phyloP scores from a whole-genome alignment of 2,329 filamentous ascomycete species.

The Fusarium sp. region DNA sequence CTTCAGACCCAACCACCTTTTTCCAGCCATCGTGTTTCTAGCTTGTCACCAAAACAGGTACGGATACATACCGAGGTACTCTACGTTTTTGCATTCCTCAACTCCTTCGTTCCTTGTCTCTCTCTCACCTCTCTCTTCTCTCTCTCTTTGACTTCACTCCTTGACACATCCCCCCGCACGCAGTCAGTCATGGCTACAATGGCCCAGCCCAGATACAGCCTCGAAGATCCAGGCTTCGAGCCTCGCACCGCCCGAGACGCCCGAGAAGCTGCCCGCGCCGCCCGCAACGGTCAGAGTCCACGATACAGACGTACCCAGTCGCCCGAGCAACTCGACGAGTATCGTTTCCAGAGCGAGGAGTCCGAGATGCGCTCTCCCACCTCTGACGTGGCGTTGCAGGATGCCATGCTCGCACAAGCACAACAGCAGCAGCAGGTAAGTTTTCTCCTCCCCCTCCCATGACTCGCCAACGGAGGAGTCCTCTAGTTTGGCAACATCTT shows the following conservation, averaged over 20 bases:
- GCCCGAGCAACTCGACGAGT: slow-evolving; percentile 40
- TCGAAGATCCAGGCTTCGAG: slow-evolving; percentile 32
- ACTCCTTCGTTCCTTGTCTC: background rate
- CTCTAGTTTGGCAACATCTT: slow-evolving; percentile 12
- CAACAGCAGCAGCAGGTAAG: slow-evolving; percentile 42
- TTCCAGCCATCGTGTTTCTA: slow-evolving; percentile 35
- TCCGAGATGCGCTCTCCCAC: slow-evolving; percentile 40
- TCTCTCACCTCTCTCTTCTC: background rate
- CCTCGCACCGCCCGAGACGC: slow-evolving; percentile 42
- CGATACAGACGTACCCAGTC: slow-evolving; percentile 42
- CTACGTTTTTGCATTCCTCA: slow-evolving; percentile 9
- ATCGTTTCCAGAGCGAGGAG: slow-evolving; percentile 37
- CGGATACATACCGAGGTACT: slow-evolving; percentile 2
- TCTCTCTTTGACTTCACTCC: background rate
- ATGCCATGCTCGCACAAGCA: slow-evolving; percentile 44
- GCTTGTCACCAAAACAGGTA: slow-evolving; percentile 25
- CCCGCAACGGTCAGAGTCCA: slow-evolving; percentile 37
- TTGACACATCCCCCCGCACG: background rate
- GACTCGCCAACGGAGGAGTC: background rate
- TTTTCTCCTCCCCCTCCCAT: slow-evolving; percentile 1
- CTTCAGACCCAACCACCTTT: slow-evolving; percentile 31
- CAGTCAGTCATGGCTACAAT: slow-evolving; percentile 28
- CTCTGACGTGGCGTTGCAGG: slow-evolving; percentile 44
- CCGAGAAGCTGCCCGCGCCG: slow-evolving; percentile 39
- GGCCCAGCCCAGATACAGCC: slow-evolving; percentile 32